These are phyloP conservation scores for Saccharomyces pastorianus DNA, from an alignment of 1,139 yeast genomes.

Conservation along the genomic window DNA sequence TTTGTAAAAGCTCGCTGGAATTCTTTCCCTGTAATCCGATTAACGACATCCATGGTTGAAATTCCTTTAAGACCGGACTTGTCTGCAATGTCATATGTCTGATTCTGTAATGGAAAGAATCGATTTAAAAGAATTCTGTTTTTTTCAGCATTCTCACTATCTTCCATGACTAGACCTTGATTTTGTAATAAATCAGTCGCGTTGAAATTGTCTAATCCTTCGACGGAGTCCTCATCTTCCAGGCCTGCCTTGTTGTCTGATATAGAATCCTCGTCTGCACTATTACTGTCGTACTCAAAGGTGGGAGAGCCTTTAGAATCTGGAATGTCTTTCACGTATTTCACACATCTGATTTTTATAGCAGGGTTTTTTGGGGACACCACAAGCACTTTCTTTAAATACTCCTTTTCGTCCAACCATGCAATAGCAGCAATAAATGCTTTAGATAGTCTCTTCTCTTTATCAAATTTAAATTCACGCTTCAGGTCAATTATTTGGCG, in stretches of 20 bases:
- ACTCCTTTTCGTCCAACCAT: conserved; percentile 45
- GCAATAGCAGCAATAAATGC: conserved; percentile 47
- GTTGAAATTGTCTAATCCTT: conserved; percentile 28
- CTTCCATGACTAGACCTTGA: conserved; percentile 27
- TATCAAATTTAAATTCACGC: conserved; percentile 50
- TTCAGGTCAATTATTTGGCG: conserved; percentile 61
- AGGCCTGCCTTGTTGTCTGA: conserved; percentile 15
- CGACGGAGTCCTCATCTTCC: conserved; percentile 27
- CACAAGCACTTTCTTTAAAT: conserved; percentile 51
- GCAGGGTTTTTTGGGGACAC: conserved; percentile 42
- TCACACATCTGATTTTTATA: conserved; percentile 48
- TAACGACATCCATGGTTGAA: conserved; percentile 47
- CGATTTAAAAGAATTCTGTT: conserved; percentile 36
- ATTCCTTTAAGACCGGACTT: conserved; percentile 41
- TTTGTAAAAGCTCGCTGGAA: conserved; percentile 45
- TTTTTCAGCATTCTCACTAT: conserved; percentile 14
- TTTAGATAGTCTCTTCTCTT: conserved; percentile 38
- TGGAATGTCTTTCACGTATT: conserved; percentile 44
- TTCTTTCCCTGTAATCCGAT: conserved; percentile 43
- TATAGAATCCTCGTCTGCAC: conserved; percentile 25
- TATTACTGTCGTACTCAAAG: conserved; percentile 24
- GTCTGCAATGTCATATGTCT: conserved; percentile 45
- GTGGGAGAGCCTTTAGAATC: conserved; percentile 22
- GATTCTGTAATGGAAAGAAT: conserved; percentile 56
- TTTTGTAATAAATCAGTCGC: conserved; percentile 29